Evolutionary conservation across 768 basidiomycete genomes (phyloP), one percentile per base, ranked within the genome.

Genomic region (Rossbeevera mucosa): DNA sequence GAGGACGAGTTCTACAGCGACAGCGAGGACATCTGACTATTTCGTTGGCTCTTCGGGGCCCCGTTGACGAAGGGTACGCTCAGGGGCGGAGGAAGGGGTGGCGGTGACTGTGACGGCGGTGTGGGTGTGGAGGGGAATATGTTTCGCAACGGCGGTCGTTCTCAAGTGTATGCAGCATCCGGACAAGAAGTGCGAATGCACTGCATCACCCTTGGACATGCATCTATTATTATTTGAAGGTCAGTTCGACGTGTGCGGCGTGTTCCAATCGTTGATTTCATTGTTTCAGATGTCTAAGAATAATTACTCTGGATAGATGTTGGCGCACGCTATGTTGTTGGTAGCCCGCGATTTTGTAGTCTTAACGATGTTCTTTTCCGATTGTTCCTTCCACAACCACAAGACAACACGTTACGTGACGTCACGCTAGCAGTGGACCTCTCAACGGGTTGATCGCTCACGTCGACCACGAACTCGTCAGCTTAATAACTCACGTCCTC

Each of bases 31-130:
- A 80, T 92, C 76, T 92, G 90, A 92, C 91, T 80, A 75, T 83
- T 73, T 76, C 82, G 88, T 77, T 64, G 88, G 89, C 89, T 91
- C 88, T 74, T 69, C 59, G 87, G 88, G 88, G 88, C 88, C 85
- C 78, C 77, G 74, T 74, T 78, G 70, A 74, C 65, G 64, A 60
- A 78, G 76, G 81, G 75, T 44, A 83, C 81, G 82, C 72, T 83
- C 72, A 79, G 85, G 80, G 82, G 85, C 58, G 76, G 78, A 56
- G 59, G 77, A 72, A 25, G 36, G 58, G 46, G 33, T 18, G 33
- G 31, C 6, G 33, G 31, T 4, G 31, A 18, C 18, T 40, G 53
- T n/a, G 52, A 41, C 18, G 43, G 38, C 31, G 48, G 41, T 20
- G 49, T 48, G 44, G 54, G 48, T 26, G 18, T 30, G 49, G 53